Base-by-base conservation (phyloP, 805 yeast species). In the Candida ovalis region DNA sequence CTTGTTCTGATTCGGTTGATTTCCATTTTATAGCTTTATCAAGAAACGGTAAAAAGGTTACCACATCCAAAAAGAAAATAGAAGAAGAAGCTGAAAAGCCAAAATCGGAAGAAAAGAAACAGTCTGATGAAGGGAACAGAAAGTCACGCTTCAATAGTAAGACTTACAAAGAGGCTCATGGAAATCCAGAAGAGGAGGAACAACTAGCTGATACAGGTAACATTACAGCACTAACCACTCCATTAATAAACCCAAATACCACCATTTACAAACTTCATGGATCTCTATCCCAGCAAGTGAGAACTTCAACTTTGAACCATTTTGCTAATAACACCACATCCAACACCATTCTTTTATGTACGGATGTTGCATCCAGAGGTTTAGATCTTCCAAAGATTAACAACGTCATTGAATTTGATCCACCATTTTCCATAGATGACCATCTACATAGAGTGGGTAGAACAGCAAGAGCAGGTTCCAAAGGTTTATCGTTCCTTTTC, bases 331-430 rank as follows among this genome's bases (percentile, higher is more conserved):
- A 64, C 58, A 66, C 61, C 43, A 63, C 59, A 40, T 71, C 64
- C 1, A 71, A 70, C 36, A 72, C 75, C 2, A 75, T 94, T 19
- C 73, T 94, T 59, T 80, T 94, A 57, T 92, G 98, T 74, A 94
- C 99, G 0, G 99, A 94, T 75, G 98, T 94, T 52, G 99, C 97
- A 0, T 84, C 98, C 30, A 82, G 99, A 70, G 99, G 99, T 53
- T 75, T 94, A 53, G 99, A 94, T 73, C 71, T 94, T 48, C 96
- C 97, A 2, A 77, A 81, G 44, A 88, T 94, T 49, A 80, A 94
- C 40, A 80, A 84, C 42, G 96, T 94, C 28, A 75, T 94, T 18
- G 99, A 94, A 66, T 85, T 83, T 58, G 99, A 94, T 63, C 97
- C 99, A 2, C 97, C 99, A 4, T 91, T 92, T 61, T 78, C 94